A percentile compares a stretch with the other conserved stretches of the same genome.
phyloP scores from a whole-genome alignment of 768 basidiomycete species.

The Lentinula raphanica region DNA sequence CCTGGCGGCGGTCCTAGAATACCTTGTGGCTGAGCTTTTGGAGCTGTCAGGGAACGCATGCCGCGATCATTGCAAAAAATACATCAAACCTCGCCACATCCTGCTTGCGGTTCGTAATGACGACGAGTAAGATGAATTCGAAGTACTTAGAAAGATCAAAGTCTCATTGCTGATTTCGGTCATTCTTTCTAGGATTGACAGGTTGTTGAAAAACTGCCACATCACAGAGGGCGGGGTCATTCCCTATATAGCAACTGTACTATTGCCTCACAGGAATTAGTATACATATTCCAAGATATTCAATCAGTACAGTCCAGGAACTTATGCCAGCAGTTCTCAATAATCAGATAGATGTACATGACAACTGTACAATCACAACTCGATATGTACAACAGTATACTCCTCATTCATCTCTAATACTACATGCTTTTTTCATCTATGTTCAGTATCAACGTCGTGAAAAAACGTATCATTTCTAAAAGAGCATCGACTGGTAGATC shows the following conservation, averaged over 20 bases:
- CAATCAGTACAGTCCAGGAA: too few species aligned
- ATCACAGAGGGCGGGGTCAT: conserved; percentile 24
- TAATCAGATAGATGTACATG: too few species aligned
- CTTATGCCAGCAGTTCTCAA: too few species aligned
- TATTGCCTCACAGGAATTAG: conserved; percentile 16
- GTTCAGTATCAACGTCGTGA: conserved; percentile 39
- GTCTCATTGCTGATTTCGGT: not conserved
- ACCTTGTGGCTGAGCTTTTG: conserved; percentile 81
- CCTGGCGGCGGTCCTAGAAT: conserved; percentile 82
- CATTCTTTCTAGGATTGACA: not conserved
- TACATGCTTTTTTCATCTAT: conserved; percentile 35
- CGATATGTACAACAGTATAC: too few species aligned
- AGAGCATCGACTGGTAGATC: conserved; percentile 29
- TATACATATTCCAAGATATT: not conserved
- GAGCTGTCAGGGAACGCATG: conserved; percentile 80
- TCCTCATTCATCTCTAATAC: too few species aligned
- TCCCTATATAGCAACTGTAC: conserved; percentile 52
- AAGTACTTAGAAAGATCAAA: not conserved
- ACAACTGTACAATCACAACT: too few species aligned
- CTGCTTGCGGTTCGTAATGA: conserved; percentile 7
- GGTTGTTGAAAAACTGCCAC: not conserved
- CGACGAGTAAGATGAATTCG: conserved; percentile 6
- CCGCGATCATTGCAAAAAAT: conserved; percentile 75
- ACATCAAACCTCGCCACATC: conserved; percentile 56
- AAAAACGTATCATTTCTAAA: conserved; percentile 38